Evolutionary conservation across 257 asterid genomes (phyloP).

Genomic region (Agastache rugosa): DNA sequence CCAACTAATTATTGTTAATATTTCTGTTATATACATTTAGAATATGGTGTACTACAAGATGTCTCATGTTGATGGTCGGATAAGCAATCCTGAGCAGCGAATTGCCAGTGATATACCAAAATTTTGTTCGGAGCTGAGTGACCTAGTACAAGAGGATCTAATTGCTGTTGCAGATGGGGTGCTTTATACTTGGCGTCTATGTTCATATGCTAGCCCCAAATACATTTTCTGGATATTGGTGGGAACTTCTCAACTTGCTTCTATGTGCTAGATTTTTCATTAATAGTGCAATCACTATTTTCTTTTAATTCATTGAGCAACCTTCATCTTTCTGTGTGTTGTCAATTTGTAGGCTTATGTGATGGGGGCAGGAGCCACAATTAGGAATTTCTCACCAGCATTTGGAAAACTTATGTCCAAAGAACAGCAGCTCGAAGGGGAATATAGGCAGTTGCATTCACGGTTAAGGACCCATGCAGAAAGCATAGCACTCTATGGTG

Average conservation of each 20-base stretch:
- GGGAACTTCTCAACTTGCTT: constrained; percentile 31
- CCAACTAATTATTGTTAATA: constrained; percentile 26
- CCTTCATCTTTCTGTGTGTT: constrained; percentile 37
- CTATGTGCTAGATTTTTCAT: constrained; percentile 24
- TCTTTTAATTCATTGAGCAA: constrained; percentile 22
- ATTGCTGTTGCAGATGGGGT: constrained; percentile 89
- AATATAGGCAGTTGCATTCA: constrained; percentile 96
- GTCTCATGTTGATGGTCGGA: constrained; percentile 98
- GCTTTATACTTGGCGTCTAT: constrained; percentile 96
- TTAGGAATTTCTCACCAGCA: constrained; percentile 89
- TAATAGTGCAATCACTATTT: constrained; percentile 11
- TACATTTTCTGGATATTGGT: constrained; percentile 97
- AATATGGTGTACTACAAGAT: constrained; percentile 97
- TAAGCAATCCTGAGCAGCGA: constrained; percentile 93
- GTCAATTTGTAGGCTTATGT: constrained; percentile 82
- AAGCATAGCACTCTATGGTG: constrained; percentile 97
- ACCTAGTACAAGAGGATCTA: constrained; percentile 96
- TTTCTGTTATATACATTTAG: constrained; percentile 51
- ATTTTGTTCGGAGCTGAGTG: constrained; percentile 97
- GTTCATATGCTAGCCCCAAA: constrained; percentile 99
- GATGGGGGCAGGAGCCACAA: constrained; percentile 88
- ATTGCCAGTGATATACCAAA: constrained; percentile 98
- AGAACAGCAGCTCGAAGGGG: constrained; percentile 99
- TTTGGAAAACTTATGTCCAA: constrained; percentile 92
- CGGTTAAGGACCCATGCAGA: constrained; percentile 98